Percentiles rank a stretch among this genome's conserved stretches.
These are phyloP conservation scores for Trypanosomatidae sp. DNA, from an alignment of 208 protist species.

Conservation along the genomic window DNA sequence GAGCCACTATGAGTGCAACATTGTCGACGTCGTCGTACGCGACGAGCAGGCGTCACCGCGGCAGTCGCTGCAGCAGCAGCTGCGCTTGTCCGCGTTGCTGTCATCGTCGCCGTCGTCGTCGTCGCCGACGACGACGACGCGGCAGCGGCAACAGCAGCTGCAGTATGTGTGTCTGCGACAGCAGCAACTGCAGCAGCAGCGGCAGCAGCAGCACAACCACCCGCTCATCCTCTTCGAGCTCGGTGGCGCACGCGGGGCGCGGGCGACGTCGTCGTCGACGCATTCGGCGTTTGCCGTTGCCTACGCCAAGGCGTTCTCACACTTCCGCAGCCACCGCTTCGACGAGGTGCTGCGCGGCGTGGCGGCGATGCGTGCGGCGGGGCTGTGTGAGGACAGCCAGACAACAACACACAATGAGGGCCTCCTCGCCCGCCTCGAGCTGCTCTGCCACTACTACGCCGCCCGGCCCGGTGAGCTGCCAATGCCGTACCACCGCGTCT, in stretches of 20 bases:
- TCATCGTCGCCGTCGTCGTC: too few species aligned
- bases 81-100: too few species aligned
- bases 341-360: slow-evolving; percentile 20
- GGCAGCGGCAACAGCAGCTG: too few species aligned
- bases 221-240: slow-evolving; percentile 70
- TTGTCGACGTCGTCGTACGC: slow-evolving; percentile 82
- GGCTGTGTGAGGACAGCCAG: slow-evolving; percentile 3
- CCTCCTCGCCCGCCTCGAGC: slow-evolving; percentile 42
- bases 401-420: too few species aligned
- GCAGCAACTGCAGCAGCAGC: too few species aligned
- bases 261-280: slow-evolving; percentile 2
- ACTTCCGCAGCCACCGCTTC: slow-evolving; percentile 73
- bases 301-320: slow-evolving; percentile 55
- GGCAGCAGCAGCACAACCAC: slow-evolving; percentile 18
- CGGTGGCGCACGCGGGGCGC: slow-evolving; percentile 4
- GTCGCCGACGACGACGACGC: too few species aligned
- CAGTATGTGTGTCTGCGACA: too few species aligned
- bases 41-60: too few species aligned
- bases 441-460: slow-evolving; percentile 44
- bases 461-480: slow-evolving; percentile 15
- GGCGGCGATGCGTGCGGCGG: slow-evolving; percentile 9
- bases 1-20: slow-evolving; percentile 54
- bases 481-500: slow-evolving; percentile 39
- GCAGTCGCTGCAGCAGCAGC: too few species aligned
- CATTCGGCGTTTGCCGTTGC: slow-evolving; percentile 27